phyloP scores from a whole-genome alignment of 352 stramenopile genomes.

The Globisporangium splendens region DNA sequence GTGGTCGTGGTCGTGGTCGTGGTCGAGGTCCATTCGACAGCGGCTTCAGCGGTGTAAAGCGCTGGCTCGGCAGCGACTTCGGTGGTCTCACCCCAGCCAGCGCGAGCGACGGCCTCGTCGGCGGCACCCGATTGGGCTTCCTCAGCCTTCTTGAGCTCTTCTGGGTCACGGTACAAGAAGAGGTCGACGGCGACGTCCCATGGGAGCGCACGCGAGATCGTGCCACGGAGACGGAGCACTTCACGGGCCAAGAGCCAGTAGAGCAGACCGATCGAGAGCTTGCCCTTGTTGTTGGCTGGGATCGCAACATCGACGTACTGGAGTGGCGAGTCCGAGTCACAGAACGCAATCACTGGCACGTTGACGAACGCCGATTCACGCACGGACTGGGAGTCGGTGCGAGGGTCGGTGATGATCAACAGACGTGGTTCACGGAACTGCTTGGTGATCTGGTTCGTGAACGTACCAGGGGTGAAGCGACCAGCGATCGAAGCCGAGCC shows the following conservation, averaged over 20 bases:
- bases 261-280: constrained; percentile 99
- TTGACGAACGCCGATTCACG: constrained; percentile 99
- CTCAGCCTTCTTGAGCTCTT: constrained; percentile 99
- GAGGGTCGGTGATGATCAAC: constrained; percentile 99
- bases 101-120: constrained; percentile 62
- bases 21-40: constrained; percentile 66
- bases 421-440: constrained; percentile 99
- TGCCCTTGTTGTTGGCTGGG: constrained; percentile 99
- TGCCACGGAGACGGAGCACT: constrained; percentile 97
- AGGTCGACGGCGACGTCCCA: constrained; percentile 99
- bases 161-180: constrained; percentile 99
- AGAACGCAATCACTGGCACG: constrained; percentile 99
- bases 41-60: constrained; percentile 44
- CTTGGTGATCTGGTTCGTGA: constrained; percentile 99
- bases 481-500: constrained; percentile 96
- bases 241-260: constrained; percentile 99
- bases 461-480: constrained; percentile 99
- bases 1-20: constrained; percentile 16
- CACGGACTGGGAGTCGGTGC: constrained; percentile 97
- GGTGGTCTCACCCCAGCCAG: constrained; percentile 69
- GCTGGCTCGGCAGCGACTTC: constrained; percentile 49
- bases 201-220: constrained; percentile 90
- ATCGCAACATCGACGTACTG: constrained; percentile 99
- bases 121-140: constrained; percentile 91
- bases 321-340: constrained; percentile 99